Base-by-base conservation (phyloP, 768 basidiomycete genomes). In the Auricularia cornea region DNA sequence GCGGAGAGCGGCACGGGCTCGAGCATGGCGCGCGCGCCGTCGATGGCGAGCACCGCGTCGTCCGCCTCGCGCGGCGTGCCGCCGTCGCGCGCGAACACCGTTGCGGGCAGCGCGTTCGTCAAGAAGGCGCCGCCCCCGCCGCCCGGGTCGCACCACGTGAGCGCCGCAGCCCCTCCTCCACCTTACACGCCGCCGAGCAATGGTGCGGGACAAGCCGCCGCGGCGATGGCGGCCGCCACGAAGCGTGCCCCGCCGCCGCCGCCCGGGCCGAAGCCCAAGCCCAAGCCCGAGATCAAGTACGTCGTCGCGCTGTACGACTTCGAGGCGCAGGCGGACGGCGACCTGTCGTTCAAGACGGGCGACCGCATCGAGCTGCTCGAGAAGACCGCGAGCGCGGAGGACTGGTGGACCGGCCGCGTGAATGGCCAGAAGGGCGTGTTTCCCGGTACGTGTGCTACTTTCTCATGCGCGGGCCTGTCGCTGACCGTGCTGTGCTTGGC, bases 271-370 rank as follows among this genome's bases (percentile, higher is more conserved):
- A 95, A 94, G 76, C 85, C 92, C 1, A 95, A 94, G 72, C 92
- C 92, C 4, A 91, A 89, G 73, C 79, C 82, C 8, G 78, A 80
- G 32, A 76, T 81, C 3, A 83, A 87, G 73, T 94, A 93, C 70
- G 94, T 94, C 29, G 88, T 92, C 11, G 97, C 97, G 32, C 72
- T 98, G 70, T 99, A 97, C 71, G 97, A 99, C 74, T 99, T 96
- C 72, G 82, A 80, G 38, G 93, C 97, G 23, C 94, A 96, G 83
- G 91, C 94, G 44, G 93, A 90, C 0, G 96, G 96, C 1, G 96
- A 98, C 74, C 77, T 98, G 62, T 89, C 88, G 1, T 98, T 98
- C 78, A 85, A 80, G 66, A 84, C 85, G 18, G 96, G 96, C 18
- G 95, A 98, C 74, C 80, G 83, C 67, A 98, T 98, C 73, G 93